These are phyloP conservation scores for Luvunga scandens DNA, from an alignment of 345 rosid species.

Conservation along the genomic window DNA sequence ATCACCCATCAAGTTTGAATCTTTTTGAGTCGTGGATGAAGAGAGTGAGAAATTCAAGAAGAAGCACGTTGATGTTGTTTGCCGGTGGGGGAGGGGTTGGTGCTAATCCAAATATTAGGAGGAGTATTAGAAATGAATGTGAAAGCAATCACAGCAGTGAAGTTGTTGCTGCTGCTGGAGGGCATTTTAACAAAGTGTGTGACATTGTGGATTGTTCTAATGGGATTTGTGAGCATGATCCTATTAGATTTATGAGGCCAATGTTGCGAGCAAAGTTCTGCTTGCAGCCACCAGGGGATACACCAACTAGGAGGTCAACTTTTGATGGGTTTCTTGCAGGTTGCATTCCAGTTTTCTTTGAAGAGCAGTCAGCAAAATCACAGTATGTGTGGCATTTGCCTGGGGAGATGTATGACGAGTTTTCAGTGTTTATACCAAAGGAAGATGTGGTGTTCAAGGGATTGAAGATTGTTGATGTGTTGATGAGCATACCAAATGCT, in stretches of 20 bases:
- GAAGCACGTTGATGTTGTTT: conserved; percentile 64
- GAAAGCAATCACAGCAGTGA: conserved; percentile 26
- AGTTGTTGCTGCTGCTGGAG: background rate
- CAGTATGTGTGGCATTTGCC: conserved; percentile 85
- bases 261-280: conserved; percentile 76
- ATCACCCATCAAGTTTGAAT: conserved; percentile 69
- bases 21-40: conserved; percentile 68
- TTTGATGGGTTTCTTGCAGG: conserved; percentile 84
- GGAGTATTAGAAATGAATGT: conserved; percentile 83
- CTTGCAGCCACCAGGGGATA: conserved; percentile 90
- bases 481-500: conserved; percentile 57
- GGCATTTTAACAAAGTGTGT: conserved; percentile 41
- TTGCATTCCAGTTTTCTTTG: conserved; percentile 92
- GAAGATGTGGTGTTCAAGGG: conserved; percentile 83
- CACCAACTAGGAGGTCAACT: conserved; percentile 79
- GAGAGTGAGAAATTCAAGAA: conserved; percentile 51
- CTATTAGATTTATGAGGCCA: conserved; percentile 73
- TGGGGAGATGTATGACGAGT: conserved; percentile 43
- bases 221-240: conserved; percentile 90
- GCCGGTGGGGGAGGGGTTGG: conserved; percentile 87
- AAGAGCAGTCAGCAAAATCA: conserved; percentile 65
- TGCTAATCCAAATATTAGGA: conserved; percentile 57
- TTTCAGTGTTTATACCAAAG: conserved; percentile 67
- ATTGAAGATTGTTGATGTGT: conserved; percentile 63
- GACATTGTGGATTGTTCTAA: conserved; percentile 84